These are phyloP conservation scores for Fusarium citri DNA, from an alignment of 2,329 filamentous ascomycete genomes.

Conservation along the genomic window DNA sequence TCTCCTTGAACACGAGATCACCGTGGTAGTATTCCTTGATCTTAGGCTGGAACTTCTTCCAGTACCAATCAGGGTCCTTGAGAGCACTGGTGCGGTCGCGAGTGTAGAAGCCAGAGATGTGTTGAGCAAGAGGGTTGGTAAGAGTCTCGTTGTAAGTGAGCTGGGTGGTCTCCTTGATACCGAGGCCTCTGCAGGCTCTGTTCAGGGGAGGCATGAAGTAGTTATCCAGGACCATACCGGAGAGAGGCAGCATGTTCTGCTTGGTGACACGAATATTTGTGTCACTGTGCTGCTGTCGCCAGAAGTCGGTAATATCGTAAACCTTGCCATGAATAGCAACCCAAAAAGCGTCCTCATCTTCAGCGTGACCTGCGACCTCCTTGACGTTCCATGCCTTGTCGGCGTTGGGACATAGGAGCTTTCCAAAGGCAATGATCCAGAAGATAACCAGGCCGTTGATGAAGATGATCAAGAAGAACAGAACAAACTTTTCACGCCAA, in stretches of 20 bases:
- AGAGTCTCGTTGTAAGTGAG: conserved; percentile 75
- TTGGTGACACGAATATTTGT: conserved; percentile 68
- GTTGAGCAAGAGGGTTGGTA: conserved; percentile 63
- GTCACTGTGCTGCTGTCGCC: conserved; percentile 86
- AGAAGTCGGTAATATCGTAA: conserved; percentile 93
- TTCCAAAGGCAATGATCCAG: conserved; percentile 90
- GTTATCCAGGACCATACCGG: conserved; percentile 81
- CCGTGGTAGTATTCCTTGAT: conserved; percentile 92
- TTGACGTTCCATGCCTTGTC: conserved; percentile 86
- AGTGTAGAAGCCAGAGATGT: conserved; percentile 75
- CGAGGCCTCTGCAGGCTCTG: conserved; percentile 79
- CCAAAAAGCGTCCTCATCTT: conserved; percentile 81
- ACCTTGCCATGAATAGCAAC: conserved; percentile 89
- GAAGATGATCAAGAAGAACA: conserved; percentile 83
- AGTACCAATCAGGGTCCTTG: conserved; percentile 80
- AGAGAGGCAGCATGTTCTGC: conserved; percentile 79
- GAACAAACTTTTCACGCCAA: conserved; percentile 93
- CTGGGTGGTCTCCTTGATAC: conserved; percentile 65
- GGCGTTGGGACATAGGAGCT: conserved; percentile 87
- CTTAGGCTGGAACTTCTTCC: conserved; percentile 75
- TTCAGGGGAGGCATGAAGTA: conserved; percentile 87
- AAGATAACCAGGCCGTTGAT: conserved; percentile 88
- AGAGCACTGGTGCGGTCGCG: conserved; percentile 67
- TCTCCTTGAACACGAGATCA: conserved; percentile 77
- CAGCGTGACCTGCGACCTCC: conserved; percentile 79